Conservation (phyloP, 495 filamentous ascomycete genomes). For the Podospora fimiseda region DNA sequence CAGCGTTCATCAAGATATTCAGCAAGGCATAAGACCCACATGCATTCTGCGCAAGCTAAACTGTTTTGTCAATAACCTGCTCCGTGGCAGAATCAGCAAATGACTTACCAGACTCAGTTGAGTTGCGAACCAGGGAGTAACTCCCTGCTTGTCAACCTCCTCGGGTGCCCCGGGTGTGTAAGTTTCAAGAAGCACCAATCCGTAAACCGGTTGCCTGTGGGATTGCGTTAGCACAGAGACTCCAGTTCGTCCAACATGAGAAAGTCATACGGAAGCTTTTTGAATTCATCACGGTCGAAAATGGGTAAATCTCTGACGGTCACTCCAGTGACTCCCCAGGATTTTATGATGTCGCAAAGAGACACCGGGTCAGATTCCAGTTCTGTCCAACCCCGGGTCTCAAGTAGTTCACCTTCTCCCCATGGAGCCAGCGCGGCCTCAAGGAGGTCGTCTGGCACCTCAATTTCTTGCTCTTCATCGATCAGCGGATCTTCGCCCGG, state of each 20-base stretch:
- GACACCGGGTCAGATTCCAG: conserved; percentile 84
- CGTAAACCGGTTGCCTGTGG: conserved; percentile 63
- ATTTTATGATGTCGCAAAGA: conserved; percentile 76
- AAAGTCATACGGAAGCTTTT: conserved; percentile 55
- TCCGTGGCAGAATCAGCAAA: too few relatives aligned
- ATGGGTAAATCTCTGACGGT: conserved; percentile 78
- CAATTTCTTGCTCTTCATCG: conserved; percentile 11
- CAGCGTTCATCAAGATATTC: conserved; percentile 85
- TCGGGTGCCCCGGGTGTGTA: conserved; percentile 52
- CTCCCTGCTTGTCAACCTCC: conserved; percentile 39
- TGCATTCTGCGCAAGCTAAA: conserved; percentile 67
- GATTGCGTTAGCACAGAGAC: neutral
- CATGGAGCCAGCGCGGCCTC: conserved; percentile 33
- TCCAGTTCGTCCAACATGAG: neutral
- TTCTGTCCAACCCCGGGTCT: conserved; percentile 69
- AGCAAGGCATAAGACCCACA: conserved; percentile 85
- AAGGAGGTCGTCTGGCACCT: conserved; percentile 28
- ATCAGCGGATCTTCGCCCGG: neutral
- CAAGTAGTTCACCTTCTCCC: conserved; percentile 35
- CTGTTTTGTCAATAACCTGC: neutral
- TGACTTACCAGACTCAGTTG: conserved; percentile 52
- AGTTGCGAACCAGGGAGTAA: conserved; percentile 88
- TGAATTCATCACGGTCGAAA: conserved; percentile 62
- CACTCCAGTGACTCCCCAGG: conserved; percentile 67
- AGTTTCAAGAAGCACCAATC: conserved; percentile 77